Base-by-base conservation (phyloP, 306 rosid genomes). In the Styphnolobium japonicum region DNA sequence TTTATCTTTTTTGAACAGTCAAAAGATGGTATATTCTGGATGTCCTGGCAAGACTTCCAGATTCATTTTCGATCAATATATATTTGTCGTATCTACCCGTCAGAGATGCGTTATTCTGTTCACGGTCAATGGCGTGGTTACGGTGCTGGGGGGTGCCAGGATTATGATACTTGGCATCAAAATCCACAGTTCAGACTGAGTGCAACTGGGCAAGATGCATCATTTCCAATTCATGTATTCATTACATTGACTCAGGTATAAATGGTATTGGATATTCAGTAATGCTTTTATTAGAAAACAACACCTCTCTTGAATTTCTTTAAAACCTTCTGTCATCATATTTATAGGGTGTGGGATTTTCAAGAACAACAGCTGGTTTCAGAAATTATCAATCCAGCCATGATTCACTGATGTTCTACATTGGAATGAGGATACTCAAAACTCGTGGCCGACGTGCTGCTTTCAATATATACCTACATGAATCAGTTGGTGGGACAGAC, bases 41-140 rank as follows among this genome's bases (percentile, higher is more conserved):
- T 96, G 99, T 96, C 99, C 45, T 96, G 99, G 99, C 99, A 96
- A 89, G 99, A 96, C 85, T 96, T 96, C 81, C 99, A 96, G 87
- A 90, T 96, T 85, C 99, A 96, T 85, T 96, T 96, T 67, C 92
- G 99, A 65, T 96, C 99, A 31, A 96, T 96, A 80, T 93, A 96
- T 87, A 94, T 96, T 73, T 96, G 99, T 53, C 98, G 99, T 25
- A 60, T 95, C 82, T 96, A 96, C 82, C 99, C 99, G 10, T 88
- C 85, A 0, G 99, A 96, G 88, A 96, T 96, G 99, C 96, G 98
- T 53, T 91, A 91, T 71, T 90, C 98, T 39, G 98, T 93, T 34
- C 96, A 96, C 82, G 95, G 97, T 51, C 99, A 93, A 80, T 96
- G 99, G 99, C 94, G 97, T 37, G 92, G 99, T 48, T 93, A 89